These are phyloP conservation scores for Scleromitrula shiraiana DNA, from an alignment of 2,329 filamentous ascomycete genomes.

Conservation along the genomic window DNA sequence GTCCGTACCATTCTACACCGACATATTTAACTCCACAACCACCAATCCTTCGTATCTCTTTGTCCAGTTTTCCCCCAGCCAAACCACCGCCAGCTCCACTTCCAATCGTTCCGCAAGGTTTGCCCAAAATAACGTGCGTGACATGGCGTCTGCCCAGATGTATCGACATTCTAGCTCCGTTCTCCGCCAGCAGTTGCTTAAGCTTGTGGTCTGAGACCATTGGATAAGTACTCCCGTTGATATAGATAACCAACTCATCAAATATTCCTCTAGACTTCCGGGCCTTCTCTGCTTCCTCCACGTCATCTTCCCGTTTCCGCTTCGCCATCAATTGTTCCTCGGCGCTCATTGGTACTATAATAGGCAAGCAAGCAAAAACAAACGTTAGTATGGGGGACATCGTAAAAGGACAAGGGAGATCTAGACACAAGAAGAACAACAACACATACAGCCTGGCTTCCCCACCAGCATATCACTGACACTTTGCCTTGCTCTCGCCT, in stretches of 20 bases:
- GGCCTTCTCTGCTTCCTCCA: constrained; percentile 34
- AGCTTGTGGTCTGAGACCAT: constrained; percentile 78
- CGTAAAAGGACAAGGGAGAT: constrained; percentile 5
- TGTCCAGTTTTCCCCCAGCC: constrained; percentile 70
- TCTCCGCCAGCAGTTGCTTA: constrained; percentile 65
- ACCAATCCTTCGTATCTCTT: constrained; percentile 60
- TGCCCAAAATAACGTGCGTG: constrained; percentile 78
- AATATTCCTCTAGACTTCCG: constrained; percentile 46
- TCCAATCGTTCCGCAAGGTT: constrained; percentile 37
- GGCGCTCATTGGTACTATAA: constrained; percentile 28
- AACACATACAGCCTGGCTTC: constrained; percentile 6
- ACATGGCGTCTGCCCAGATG: constrained; percentile 65
- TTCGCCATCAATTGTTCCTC: constrained; percentile 25
- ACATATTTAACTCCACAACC: constrained; percentile 73
- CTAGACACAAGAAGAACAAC: constrained; percentile 3
- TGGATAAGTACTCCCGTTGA: constrained; percentile 82
- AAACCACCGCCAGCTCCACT: constrained; percentile 64
- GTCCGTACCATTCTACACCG: constrained; percentile 64
- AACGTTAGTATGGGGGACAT: constrained; percentile 7
- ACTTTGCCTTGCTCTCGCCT: constrained; percentile 29
- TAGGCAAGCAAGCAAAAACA: neutral
- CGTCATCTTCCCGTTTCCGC: constrained; percentile 43
- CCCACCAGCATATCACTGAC: constrained; percentile 45
- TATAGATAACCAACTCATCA: constrained; percentile 63
- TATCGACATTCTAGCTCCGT: constrained; percentile 66